Evolutionary conservation across 495 filamentous ascomycete species (phyloP).

Genomic region (Aspergillus panamensis): DNA sequence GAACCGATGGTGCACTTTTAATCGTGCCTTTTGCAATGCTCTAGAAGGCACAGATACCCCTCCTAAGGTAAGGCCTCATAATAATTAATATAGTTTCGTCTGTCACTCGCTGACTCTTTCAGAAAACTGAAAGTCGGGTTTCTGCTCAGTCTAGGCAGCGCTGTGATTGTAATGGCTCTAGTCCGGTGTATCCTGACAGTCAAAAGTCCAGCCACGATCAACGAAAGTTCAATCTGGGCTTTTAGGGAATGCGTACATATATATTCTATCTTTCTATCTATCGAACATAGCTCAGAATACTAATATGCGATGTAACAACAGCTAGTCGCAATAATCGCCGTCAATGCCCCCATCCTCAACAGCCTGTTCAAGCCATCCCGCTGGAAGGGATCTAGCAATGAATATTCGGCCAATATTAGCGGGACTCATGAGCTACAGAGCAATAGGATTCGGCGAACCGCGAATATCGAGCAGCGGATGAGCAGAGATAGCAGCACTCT

Average conservation of each 20-base stretch:
- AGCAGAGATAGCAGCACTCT: neutral
- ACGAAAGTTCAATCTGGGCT: slow-evolving; percentile 1
- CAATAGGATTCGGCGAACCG: slow-evolving; percentile 3
- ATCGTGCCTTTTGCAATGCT: neutral
- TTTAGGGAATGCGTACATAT: slow-evolving; percentile 1
- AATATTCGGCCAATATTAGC: neutral
- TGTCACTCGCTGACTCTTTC: neutral
- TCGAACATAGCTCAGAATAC: neutral
- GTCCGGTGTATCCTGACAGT: slow-evolving; percentile 3
- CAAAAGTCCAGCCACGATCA: neutral
- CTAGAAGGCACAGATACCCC: neutral
- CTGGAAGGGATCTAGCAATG: neutral
- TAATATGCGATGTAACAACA: neutral
- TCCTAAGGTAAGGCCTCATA: neutral
- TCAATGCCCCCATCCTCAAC: slow-evolving; percentile 3
- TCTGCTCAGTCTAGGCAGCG: neutral
- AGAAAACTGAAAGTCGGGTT: slow-evolving; percentile 1
- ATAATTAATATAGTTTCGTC: neutral
- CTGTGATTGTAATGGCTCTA: neutral
- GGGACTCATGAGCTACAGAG: neutral
- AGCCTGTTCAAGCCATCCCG: neutral
- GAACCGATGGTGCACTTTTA: slow-evolving; percentile 1
- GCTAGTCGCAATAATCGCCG: slow-evolving; percentile 2
- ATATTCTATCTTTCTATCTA: neutral
- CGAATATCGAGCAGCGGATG: neutral